Conservation (phyloP, 345 rosid genomes). For the Populus nigra region DNA sequence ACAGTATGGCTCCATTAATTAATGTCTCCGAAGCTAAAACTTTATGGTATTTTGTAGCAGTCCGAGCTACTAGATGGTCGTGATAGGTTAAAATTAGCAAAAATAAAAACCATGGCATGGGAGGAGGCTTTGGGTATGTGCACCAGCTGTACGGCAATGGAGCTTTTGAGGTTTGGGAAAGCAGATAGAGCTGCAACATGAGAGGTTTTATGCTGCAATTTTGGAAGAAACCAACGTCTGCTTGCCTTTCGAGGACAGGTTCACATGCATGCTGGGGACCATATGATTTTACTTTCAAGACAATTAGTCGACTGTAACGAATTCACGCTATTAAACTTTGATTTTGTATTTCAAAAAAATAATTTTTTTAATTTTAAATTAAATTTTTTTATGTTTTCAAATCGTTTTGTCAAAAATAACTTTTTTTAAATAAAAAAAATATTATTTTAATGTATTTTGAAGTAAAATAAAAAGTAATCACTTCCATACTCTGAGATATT, state of each 20-base stretch:
- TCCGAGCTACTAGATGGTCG: not conserved
- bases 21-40: not conserved
- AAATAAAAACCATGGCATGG: not conserved
- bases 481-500: fast-evolving
- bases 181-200: not conserved
- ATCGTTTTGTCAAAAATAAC: no score
- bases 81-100: not conserved
- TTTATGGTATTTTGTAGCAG: not conserved
- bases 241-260: constrained; percentile 9
- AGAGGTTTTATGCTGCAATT: not conserved
- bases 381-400: no score
- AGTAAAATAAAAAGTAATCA: no score
- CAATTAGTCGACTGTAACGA: not conserved
- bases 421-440: no score
- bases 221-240: not conserved
- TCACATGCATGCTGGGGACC: constrained; percentile 17
- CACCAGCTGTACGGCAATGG: constrained; percentile 1
- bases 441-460: no score
- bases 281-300: not conserved
- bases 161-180: not conserved
- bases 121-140: not conserved
- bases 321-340: not conserved
- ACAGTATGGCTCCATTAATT: constrained; percentile 11
- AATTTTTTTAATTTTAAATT: not conserved
- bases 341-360: no score